These are phyloP conservation scores for Sanghuangporus weigelae DNA, from an alignment of 1,284 basidiomycete species.

Conservation along the genomic window DNA sequence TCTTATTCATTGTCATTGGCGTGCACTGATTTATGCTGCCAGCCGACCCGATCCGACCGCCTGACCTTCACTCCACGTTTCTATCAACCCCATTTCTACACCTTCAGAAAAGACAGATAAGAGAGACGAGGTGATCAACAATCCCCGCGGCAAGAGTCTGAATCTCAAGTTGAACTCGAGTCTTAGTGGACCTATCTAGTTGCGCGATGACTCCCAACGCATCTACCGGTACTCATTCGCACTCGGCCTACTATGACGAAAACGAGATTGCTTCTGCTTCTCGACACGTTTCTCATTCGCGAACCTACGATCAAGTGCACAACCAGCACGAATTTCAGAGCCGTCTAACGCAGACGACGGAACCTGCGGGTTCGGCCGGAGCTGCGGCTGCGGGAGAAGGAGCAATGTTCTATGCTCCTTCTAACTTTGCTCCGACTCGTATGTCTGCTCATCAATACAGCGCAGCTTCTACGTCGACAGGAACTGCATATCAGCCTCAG, in stretches of 20 bases:
- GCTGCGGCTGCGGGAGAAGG: background rate
- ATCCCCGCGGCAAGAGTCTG: background rate
- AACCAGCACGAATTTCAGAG: constrained; percentile 4
- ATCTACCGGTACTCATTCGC: background rate
- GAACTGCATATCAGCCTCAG: background rate
- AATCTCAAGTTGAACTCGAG: background rate
- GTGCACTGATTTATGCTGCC: background rate
- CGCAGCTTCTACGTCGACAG: background rate
- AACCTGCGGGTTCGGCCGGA: background rate
- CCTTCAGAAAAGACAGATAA: background rate
- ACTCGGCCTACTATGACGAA: background rate
- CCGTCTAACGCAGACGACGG: background rate
- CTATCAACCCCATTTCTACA: background rate
- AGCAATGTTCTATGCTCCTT: constrained; percentile 7
- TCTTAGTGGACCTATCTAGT: background rate
- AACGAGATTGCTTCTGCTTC: background rate
- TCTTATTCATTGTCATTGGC: background rate
- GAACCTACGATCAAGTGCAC: background rate
- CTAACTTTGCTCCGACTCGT: constrained; percentile 7
- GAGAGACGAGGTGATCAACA: background rate
- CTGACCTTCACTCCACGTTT: background rate
- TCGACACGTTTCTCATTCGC: background rate
- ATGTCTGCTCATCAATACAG: constrained; percentile 8
- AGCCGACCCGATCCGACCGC: background rate
- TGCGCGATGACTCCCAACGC: background rate